phyloP scores from a whole-genome alignment of 1,284 basidiomycete species.

The Moniliophthora roreri region DNA sequence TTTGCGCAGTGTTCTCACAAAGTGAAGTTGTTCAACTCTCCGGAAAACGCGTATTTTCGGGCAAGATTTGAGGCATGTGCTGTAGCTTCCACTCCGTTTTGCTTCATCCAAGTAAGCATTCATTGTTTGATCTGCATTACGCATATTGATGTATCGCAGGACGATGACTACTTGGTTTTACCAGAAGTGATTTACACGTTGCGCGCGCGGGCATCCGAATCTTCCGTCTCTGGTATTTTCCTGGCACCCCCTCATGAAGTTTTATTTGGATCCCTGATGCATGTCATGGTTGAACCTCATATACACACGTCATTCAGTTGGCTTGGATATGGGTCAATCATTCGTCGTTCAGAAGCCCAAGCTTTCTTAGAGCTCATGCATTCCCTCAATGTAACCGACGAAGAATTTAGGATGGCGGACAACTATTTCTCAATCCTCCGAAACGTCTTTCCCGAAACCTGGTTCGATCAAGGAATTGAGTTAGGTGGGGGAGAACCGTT shows the following conservation, averaged over 20 bases:
- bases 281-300: slow-evolving; percentile 26
- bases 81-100: slow-evolving; percentile 49
- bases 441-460: slow-evolving; percentile 49
- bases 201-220: slow-evolving; percentile 35
- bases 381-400: slow-evolving; percentile 41
- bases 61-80: slow-evolving; percentile 64
- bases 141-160: slow-evolving; percentile 35
- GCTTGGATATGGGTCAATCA: slow-evolving; percentile 64
- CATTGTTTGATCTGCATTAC: not conserved
- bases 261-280: slow-evolving; percentile 48
- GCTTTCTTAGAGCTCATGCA: slow-evolving; percentile 52
- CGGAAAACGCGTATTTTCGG: slow-evolving; percentile 59
- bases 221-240: slow-evolving; percentile 39
- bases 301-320: slow-evolving; percentile 64
- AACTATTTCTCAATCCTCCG: slow-evolving; percentile 65
- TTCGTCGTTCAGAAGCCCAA: slow-evolving; percentile 40
- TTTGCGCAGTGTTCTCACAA: slow-evolving; percentile 48
- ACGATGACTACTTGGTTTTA: slow-evolving; percentile 66
- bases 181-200: slow-evolving; percentile 56
- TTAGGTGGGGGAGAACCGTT: slow-evolving; percentile 62
- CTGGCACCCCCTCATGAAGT: slow-evolving; percentile 63
- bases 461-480: slow-evolving; percentile 63
- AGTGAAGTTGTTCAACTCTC: slow-evolving; percentile 58
- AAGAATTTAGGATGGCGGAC: slow-evolving; percentile 66
- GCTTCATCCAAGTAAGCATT: slow-evolving; percentile 58